Percentiles rank a stretch among this genome's conserved stretches.
These are phyloP conservation scores for Epichloe elymi DNA, from an alignment of 2,329 filamentous ascomycete genomes.

Conservation along the genomic window DNA sequence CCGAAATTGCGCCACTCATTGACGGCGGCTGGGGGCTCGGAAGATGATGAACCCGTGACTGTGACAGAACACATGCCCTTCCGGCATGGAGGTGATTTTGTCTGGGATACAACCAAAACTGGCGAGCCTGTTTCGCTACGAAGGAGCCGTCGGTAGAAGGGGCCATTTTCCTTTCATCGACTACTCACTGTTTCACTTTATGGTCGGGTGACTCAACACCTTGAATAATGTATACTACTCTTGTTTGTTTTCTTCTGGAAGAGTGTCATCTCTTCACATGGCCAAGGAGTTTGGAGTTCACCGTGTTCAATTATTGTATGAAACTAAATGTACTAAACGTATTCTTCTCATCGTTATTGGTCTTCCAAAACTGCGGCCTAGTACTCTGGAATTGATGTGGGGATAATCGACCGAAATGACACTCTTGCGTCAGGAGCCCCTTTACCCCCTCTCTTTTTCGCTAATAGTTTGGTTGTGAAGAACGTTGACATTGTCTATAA, in stretches of 20 bases:
- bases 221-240: neutral
- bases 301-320: slow-evolving; percentile 1
- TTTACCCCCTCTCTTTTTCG: neutral
- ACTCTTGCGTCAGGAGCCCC: neutral
- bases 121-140: neutral
- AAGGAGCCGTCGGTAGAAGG: neutral
- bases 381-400: neutral
- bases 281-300: slow-evolving; percentile 1
- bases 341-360: slow-evolving; percentile 7
- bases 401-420: neutral
- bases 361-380: slow-evolving; percentile 4
- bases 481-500: neutral
- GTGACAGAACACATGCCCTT: slow-evolving; percentile 3
- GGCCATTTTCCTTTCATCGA: too few species aligned
- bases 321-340: slow-evolving; percentile 7
- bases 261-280: neutral
- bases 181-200: too few species aligned
- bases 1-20: slow-evolving; percentile 16
- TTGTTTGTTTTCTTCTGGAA: neutral
- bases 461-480: neutral
- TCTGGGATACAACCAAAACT: slow-evolving; percentile 20
- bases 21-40: neutral
- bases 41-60: slow-evolving; percentile 10
- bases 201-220: too few species aligned
- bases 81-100: slow-evolving; percentile 13